Evolutionary conservation across 2,329 filamentous ascomycete species (phyloP).

Genomic region (Domatiomyces catenatus): DNA sequence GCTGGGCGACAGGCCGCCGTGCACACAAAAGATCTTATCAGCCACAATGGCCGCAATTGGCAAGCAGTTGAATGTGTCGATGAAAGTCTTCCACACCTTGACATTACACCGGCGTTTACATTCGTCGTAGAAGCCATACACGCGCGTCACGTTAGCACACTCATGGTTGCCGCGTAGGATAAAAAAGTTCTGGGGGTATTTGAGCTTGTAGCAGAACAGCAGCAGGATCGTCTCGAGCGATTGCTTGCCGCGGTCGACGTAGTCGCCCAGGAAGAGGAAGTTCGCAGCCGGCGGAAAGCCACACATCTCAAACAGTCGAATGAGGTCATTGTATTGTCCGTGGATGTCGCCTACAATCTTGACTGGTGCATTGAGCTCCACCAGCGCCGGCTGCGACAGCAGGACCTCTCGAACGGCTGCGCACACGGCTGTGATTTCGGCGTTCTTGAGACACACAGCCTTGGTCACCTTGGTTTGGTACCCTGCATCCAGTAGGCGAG

Average conservation of each 20-base stretch:
- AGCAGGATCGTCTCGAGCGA: constrained; percentile 88
- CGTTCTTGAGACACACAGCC: constrained; percentile 91
- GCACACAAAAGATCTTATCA: constrained; percentile 94
- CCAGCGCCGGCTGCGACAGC: constrained; percentile 73
- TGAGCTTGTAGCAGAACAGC: constrained; percentile 89
- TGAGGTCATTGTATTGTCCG: constrained; percentile 89
- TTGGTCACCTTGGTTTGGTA: constrained; percentile 97
- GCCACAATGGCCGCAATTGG: constrained; percentile 95
- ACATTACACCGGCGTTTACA: constrained; percentile 94
- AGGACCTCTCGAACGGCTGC: constrained; percentile 77
- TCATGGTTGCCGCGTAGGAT: constrained; percentile 88
- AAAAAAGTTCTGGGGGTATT: constrained; percentile 96
- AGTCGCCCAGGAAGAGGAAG: constrained; percentile 88
- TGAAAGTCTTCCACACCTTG: constrained; percentile 96
- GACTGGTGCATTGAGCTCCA: constrained; percentile 86
- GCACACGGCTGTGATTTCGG: constrained; percentile 90
- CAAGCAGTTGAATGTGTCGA: constrained; percentile 89
- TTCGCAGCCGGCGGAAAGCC: constrained; percentile 86
- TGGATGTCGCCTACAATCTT: constrained; percentile 97
- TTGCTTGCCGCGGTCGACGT: constrained; percentile 92
- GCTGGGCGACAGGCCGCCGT: constrained; percentile 83
- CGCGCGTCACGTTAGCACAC: constrained; percentile 86
- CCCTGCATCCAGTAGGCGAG: constrained; percentile 78
- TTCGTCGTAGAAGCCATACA: constrained; percentile 97
- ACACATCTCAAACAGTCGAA: constrained; percentile 97